phyloP scores from a whole-genome alignment of 345 rosid species.

The Eucalyptus cladocalyx region DNA sequence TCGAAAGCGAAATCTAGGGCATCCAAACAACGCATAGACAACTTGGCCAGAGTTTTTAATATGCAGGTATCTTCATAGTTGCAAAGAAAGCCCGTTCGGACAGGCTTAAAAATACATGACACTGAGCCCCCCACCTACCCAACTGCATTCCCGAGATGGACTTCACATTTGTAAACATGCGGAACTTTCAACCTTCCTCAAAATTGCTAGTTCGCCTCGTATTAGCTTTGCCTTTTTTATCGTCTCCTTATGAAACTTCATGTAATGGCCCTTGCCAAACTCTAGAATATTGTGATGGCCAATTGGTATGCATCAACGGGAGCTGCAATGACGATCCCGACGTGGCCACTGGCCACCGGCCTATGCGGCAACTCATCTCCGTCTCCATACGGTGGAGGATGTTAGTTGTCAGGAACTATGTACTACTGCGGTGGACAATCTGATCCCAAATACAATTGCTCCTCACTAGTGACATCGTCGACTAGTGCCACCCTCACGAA shows the following conservation, averaged over 20 bases:
- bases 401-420: not conserved
- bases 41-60: not conserved
- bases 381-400: not conserved
- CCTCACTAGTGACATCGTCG: not conserved
- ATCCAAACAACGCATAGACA: not conserved
- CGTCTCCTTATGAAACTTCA: not conserved
- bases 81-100: no score
- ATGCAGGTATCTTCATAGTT: no score
- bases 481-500: not conserved
- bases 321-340: not conserved
- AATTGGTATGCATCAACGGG: not conserved
- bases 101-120: no score
- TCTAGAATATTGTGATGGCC: not conserved
- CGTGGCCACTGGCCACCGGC: not conserved
- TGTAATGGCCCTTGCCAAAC: not conserved
- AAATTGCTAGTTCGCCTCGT: not conserved
- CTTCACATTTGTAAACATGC: not conserved
- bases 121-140: not conserved
- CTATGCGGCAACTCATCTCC: not conserved
- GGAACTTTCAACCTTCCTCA: not conserved
- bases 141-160: no score
- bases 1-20: not conserved
- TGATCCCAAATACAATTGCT: not conserved
- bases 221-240: not conserved
- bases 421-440: not conserved